Percentiles rank a stretch among this genome's conserved stretches.
These are phyloP conservation scores for Penicillium corylophilum DNA, from an alignment of 2,329 filamentous ascomycete species.

Conservation along the genomic window DNA sequence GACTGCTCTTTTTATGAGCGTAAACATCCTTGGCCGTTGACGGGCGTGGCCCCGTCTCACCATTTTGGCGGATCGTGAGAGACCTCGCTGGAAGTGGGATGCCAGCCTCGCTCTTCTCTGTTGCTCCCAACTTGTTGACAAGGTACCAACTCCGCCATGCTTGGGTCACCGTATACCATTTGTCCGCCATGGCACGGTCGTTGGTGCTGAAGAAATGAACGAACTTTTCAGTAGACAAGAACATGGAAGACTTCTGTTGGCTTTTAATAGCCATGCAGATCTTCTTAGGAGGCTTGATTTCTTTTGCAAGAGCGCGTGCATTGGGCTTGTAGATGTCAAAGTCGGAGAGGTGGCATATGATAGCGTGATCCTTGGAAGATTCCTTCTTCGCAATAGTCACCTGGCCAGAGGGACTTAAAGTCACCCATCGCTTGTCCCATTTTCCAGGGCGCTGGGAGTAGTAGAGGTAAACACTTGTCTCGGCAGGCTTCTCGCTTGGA, in stretches of 20 bases:
- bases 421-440: constrained; percentile 84
- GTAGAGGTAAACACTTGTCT: constrained; percentile 70
- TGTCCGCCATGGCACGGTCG: constrained; percentile 64
- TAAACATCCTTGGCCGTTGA: constrained; percentile 24
- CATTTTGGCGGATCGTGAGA: constrained; percentile 23
- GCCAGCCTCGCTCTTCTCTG: constrained; percentile 48
- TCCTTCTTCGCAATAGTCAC: constrained; percentile 69
- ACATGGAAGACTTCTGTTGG: constrained; percentile 83
- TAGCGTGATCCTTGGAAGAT: constrained; percentile 64
- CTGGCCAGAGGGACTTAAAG: constrained; percentile 71
- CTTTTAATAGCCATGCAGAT: constrained; percentile 87
- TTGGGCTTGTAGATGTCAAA: constrained; percentile 87
- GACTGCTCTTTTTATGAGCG: constrained; percentile 28
- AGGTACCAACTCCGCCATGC: constrained; percentile 91
- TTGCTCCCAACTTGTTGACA: constrained; percentile 66
- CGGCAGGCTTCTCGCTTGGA: constrained; percentile 61
- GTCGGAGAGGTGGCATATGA: constrained; percentile 82
- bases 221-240: constrained; percentile 78
- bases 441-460: constrained; percentile 79
- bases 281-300: constrained; percentile 79
- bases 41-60: constrained; percentile 10
- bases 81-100: constrained; percentile 45
- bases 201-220: constrained; percentile 89
- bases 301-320: constrained; percentile 63
- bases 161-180: constrained; percentile 71